Base-by-base conservation (phyloP, 352 stramenopile species). In the Globisporangium yorkense region DNA sequence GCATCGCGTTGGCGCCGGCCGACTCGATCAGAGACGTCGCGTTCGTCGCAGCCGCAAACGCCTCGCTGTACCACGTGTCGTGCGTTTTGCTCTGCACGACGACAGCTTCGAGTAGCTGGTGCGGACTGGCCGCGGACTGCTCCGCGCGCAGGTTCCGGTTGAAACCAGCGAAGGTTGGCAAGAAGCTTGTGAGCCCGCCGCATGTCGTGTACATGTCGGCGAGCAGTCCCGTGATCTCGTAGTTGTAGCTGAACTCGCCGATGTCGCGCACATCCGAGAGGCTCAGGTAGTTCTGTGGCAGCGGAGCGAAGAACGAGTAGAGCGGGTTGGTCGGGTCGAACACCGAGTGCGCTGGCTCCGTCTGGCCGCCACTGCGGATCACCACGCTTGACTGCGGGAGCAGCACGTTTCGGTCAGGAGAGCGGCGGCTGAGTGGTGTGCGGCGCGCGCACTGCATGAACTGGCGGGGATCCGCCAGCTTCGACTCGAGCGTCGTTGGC, bases 181-280 rank as follows among this genome's bases (percentile, higher is more conserved):
- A 50, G 21, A 75, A 43, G 10, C 67, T 59, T 8, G 59, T 64
- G 16, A 77, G 57, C 51, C 84, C 77, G 29, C 75, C 75, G 29
- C 85, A 94, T 5, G 75, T 84, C 57, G 75, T 87, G 61, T 76
- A 92, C 80, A 94, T 85, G 54, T 79, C 67, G 6, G 66, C 80
- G 31, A 94, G 59, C 57, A 88, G 51, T 0, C 85, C 85, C 18
- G 70, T 79, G 67, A 92, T 83, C 62, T 91, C 70, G 61, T 94
- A 94, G 67, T 91, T 92, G 75, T 92, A 95, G 72, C 81, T 92
- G 65, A 82, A 87, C 0, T 59, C 62, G 15, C 82, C 82, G 44
- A 95, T 67, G 50, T 92, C 72, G 21, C 78, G 82, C 54, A 88
- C 75, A 53, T 94, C 85, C 15, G 81, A 87, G 49, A 82, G 64